Conservation (phyloP, 2,329 filamentous ascomycete species). For the Nannizzia gypsea region DNA sequence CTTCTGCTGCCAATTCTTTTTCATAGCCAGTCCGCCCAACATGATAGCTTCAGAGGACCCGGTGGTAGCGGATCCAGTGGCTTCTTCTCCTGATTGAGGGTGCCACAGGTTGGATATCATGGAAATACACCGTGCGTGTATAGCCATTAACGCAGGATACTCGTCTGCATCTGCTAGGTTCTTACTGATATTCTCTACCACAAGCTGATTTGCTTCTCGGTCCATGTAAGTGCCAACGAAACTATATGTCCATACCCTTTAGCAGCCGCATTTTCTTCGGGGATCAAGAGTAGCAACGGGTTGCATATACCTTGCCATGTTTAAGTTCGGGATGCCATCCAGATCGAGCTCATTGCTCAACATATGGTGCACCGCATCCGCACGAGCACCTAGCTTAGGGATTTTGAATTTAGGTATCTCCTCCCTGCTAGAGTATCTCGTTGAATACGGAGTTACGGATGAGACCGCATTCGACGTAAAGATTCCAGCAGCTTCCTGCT, state of each 20-base stretch:
- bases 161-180: constrained; percentile 62
- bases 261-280: not conserved
- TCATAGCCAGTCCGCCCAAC: constrained; percentile 60
- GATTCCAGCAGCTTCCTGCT: constrained; percentile 15
- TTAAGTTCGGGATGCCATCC: constrained; percentile 55
- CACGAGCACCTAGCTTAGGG: constrained; percentile 25
- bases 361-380: constrained; percentile 54
- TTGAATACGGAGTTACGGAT: constrained; percentile 24
- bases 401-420: constrained; percentile 26
- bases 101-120: constrained; percentile 59
- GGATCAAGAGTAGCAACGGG: not conserved
- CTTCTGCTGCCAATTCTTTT: constrained; percentile 59
- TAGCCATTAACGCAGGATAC: constrained; percentile 48
- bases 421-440: constrained; percentile 23
- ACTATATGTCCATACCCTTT: constrained; percentile 23
- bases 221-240: constrained; percentile 66
- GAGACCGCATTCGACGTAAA: constrained; percentile 19
- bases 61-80: constrained; percentile 58
- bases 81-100: constrained; percentile 48
- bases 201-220: constrained; percentile 50
- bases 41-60: constrained; percentile 62
- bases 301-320: constrained; percentile 43
- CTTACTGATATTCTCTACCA: constrained; percentile 57
- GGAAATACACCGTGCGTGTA: constrained; percentile 56
- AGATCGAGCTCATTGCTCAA: constrained; percentile 52